A percentile compares a stretch with the other conserved stretches of the same genome.
phyloP scores from a whole-genome alignment of 2,329 filamentous ascomycete species.

The Zymoseptoria ardabiliae region DNA sequence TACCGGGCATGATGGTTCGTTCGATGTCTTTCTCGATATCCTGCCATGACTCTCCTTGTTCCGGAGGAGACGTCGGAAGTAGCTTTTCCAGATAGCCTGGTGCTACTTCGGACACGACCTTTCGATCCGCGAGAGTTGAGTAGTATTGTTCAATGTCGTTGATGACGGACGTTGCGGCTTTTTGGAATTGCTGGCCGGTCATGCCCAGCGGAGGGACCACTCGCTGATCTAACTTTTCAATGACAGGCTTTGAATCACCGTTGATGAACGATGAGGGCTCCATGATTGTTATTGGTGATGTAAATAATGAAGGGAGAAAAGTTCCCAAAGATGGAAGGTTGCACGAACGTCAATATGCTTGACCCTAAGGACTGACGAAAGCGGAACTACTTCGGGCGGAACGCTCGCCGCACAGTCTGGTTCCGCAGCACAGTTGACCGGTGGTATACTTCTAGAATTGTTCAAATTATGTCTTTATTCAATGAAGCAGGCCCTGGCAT shows the following conservation, averaged over 20 bases:
- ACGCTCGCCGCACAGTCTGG: neutral
- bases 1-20: constrained; percentile 76
- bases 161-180: constrained; percentile 68
- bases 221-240: constrained; percentile 18
- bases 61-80: constrained; percentile 60
- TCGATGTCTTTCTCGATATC: constrained; percentile 79
- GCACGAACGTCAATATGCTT: neutral
- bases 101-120: constrained; percentile 68
- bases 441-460: neutral
- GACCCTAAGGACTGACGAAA: neutral
- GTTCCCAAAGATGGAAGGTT: neutral
- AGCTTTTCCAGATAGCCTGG: constrained; percentile 81
- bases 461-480: neutral
- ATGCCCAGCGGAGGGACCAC: constrained; percentile 45
- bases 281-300: neutral
- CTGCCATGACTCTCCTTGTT: constrained; percentile 64
- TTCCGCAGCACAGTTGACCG: neutral
- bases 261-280: neutral
- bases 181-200: constrained; percentile 71
- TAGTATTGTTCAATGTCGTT: constrained; percentile 86
- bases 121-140: constrained; percentile 60
- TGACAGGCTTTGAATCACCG: constrained; percentile 4
- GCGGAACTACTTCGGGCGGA: neutral
- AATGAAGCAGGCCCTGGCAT: neutral
- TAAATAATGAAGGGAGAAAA: neutral